A percentile compares a stretch with the other conserved stretches of the same genome.
phyloP scores from a whole-genome alignment of 352 stramenopile genomes.

The Pythium angustatum region DNA sequence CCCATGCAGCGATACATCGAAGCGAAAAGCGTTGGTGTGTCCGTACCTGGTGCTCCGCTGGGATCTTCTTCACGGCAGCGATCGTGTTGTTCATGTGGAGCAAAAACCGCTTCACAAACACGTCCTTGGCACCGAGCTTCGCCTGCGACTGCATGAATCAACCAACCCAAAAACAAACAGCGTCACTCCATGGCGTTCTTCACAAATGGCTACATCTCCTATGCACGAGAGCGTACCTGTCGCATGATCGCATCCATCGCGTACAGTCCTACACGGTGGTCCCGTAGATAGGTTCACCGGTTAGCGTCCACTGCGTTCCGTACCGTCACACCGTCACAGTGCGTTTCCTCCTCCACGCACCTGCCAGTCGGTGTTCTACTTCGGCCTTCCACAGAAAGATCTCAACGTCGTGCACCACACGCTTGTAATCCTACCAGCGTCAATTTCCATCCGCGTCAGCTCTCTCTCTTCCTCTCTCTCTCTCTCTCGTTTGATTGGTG shows the following conservation, averaged over 20 bases:
- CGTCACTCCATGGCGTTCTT: too few relatives aligned
- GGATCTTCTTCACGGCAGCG: slow-evolving; percentile 65
- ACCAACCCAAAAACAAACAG: not conserved
- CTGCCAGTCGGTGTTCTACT: slow-evolving; percentile 76
- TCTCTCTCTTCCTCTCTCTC: not conserved
- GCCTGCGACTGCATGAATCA: slow-evolving; percentile 46
- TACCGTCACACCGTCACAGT: not conserved
- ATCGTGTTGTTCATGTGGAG: slow-evolving; percentile 78
- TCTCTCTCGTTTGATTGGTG: too few relatives aligned
- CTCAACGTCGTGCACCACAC: slow-evolving; percentile 86
- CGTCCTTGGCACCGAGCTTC: slow-evolving; percentile 66
- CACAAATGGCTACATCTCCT: too few relatives aligned
- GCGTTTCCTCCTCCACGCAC: slow-evolving; percentile 34
- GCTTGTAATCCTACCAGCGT: slow-evolving; percentile 76
- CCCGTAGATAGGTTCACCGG: too few relatives aligned
- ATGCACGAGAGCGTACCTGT: too few relatives aligned
- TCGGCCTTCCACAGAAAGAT: slow-evolving; percentile 84
- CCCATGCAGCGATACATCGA: too few relatives aligned
- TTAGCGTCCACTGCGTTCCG: too few relatives aligned
- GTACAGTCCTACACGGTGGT: slow-evolving; percentile 68
- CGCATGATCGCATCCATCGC: slow-evolving; percentile 84
- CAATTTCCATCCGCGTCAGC: not conserved
- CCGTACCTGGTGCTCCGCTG: slow-evolving; percentile 57
- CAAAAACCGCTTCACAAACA: slow-evolving; percentile 79
- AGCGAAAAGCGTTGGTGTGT: not conserved